Base-by-base conservation (phyloP, 2,329 filamentous ascomycete species). In the Beauveria rudraprayagi region DNA sequence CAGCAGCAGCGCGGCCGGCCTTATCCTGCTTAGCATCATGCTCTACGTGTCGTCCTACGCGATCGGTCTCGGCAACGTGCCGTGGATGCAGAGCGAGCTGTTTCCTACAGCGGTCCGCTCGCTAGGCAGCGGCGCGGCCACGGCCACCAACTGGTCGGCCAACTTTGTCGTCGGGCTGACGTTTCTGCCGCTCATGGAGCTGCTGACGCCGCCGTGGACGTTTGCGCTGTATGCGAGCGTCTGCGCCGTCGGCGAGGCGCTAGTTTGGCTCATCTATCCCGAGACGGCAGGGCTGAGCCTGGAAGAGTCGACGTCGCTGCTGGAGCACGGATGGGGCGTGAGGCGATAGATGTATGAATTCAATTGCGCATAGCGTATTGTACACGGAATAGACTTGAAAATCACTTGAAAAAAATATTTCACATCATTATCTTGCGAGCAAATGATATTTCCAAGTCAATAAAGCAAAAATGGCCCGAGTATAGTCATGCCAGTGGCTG, bases 51-150 rank as follows among this genome's bases (percentile, higher is more conserved):
- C 90, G 9, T 81, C 88, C 1, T 97, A 95, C 70, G 93, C 93
- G 1, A 79, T 92, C 1, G 93, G 93, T 2, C 80, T 97, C 2
- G 93, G 93, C 9, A 95, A 92, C 67, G 91, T 97, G 3, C 92
- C 93, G 0, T 97, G 93, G 93, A 93, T 96, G 81, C 92, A 96
- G 76, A 91, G 88, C 67, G 93, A 97, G 76, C 82, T 96, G 37
- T 97, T 97, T 70, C 89, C 92, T 1, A 78, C 92, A 53, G 80
- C 81, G 34, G 89, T 92, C 51, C 85, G 90, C 54, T 86, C 87
- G 5, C 74, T 91, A 1, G 90, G 90, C 30, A 90, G 87, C 62
- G 86, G 86, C 0, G 72, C 91, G 5, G 83, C 88, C 1, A 93
- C 92, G 8, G 88, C 87, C 5, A 95, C 90, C 7, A 97, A 85